phyloP scores from a whole-genome alignment of 1,284 basidiomycete species.

The Boletus albobrunnescens region DNA sequence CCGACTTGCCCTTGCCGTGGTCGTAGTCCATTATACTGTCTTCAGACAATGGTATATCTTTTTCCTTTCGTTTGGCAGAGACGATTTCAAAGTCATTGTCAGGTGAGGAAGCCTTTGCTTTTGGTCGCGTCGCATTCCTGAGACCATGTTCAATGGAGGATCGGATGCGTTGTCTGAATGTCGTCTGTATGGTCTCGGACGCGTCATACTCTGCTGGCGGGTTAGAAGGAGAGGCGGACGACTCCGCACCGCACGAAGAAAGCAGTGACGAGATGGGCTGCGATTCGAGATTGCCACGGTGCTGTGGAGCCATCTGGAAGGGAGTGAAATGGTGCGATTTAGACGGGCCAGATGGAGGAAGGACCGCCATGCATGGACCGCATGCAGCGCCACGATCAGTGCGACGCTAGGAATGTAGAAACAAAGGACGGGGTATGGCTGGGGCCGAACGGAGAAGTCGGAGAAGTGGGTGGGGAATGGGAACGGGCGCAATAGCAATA shows the following conservation, averaged over 20 bases:
- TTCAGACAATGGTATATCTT: conserved; percentile 36
- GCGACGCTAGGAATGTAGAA: conserved; percentile 11
- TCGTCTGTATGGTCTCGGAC: conserved; percentile 44
- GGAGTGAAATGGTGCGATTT: conserved; percentile 43
- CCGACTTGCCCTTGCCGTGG: conserved; percentile 34
- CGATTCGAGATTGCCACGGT: conserved; percentile 37
- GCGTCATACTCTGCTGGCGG: conserved; percentile 22
- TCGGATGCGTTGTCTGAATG: conserved; percentile 56
- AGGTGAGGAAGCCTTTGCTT: conserved; percentile 24
- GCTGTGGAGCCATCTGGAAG: conserved; percentile 46
- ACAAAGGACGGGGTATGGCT: conserved; percentile 8
- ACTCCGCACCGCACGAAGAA: conserved; percentile 43
- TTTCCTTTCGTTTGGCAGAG: conserved; percentile 43
- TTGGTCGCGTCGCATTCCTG: conserved; percentile 57
- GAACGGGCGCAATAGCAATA: conserved; percentile 21
- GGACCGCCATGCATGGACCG: conserved; percentile 45
- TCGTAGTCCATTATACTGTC: conserved; percentile 27
- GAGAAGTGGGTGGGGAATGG: conserved; percentile 7
- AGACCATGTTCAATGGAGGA: conserved; percentile 64
- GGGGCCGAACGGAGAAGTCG: conserved; percentile 5
- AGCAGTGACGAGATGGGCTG: conserved; percentile 36
- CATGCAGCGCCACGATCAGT: conserved; percentile 24
- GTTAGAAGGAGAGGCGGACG: conserved; percentile 29
- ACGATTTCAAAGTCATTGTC: conserved; percentile 42
- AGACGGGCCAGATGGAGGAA: conserved; percentile 39